Evolutionary conservation across 1,284 basidiomycete species (phyloP), one percentile per base, ranked within the genome.

Genomic region (Pisolithus thermaeus): DNA sequence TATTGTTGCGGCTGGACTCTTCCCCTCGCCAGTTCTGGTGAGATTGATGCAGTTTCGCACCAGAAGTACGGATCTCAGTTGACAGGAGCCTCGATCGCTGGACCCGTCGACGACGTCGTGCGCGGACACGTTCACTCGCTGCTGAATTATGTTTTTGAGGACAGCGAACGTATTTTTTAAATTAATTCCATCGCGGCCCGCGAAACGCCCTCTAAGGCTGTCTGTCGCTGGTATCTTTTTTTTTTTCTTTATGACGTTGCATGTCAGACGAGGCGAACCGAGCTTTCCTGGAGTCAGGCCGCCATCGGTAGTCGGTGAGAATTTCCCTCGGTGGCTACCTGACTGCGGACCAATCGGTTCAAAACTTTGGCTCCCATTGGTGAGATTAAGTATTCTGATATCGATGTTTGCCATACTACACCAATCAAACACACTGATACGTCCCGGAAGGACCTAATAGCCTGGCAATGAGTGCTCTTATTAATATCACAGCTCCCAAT

Each of bases 101-200:
- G 32, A 35, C 14, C 30, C 9, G 9, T 32, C n/a, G n/a, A 20
- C 18, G 18, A n/a, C n/a, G 18, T 20, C 18, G 20, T 22, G 20
- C 53, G 63, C 51, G 61, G 63, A 36, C 57, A 39, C 30, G 23
- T 16, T 6, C 37, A 40, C 27, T 51, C 30, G 37, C 30, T 46
- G 35, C 44, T 39, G 43, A 44, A 49, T 48, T 53, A 41, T 51
- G 3, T 39, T 43, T 43, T 43, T 28, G 42, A 30, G 14, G 27
- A 28, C 42, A 23, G 42, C 42, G 42, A 43, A 28, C 27, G 8
- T 27, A 35, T 35, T 35, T 14, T 14, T 14, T 3, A 30, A 14
- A 35, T 35, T 35, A 35, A 35, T 43, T 16, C 42, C 27, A 30
- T 27, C 42, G 42, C 42, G 42, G 42, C 42, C 23, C 14, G 20